Evolutionary conservation across 768 basidiomycete species (phyloP).

Genomic region (Kwoniella dejecticola): DNA sequence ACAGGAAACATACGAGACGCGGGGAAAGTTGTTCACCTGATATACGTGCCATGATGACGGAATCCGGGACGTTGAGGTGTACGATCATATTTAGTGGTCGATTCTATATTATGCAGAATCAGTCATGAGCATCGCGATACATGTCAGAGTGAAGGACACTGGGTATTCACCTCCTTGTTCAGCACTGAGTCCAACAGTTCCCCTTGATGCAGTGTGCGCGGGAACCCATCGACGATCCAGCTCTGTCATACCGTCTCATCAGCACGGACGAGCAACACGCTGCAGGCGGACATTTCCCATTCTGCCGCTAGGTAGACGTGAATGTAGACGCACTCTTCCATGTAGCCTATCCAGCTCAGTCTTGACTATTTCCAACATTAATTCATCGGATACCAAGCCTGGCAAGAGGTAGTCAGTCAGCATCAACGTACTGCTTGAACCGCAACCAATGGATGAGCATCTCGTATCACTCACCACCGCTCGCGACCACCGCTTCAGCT

Average conservation of each 20-base stretch:
- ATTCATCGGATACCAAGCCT: slow-evolving; percentile 54
- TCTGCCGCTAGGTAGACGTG: no score
- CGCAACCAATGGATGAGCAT: no score
- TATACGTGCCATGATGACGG: slow-evolving; percentile 55
- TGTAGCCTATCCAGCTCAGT: slow-evolving; percentile 51
- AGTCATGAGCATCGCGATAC: neutral
- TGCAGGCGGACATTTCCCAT: no score
- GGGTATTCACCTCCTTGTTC: slow-evolving; percentile 36
- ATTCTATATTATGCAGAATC: slow-evolving; percentile 37
- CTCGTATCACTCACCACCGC: slow-evolving; percentile 54
- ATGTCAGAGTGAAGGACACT: neutral
- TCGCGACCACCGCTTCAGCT: slow-evolving; percentile 53
- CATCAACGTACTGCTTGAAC: no score
- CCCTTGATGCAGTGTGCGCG: slow-evolving; percentile 55
- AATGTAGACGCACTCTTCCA: slow-evolving; percentile 41
- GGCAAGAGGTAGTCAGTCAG: no score
- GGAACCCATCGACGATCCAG: slow-evolving; percentile 57
- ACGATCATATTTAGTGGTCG: slow-evolving; percentile 56
- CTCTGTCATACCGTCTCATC: slow-evolving; percentile 35
- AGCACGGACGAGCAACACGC: no score
- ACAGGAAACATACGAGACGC: neutral
- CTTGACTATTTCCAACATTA: slow-evolving; percentile 54
- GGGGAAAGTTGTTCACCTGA: slow-evolving; percentile 39
- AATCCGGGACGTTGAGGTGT: slow-evolving; percentile 55
- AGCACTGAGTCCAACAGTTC: slow-evolving; percentile 52